These are phyloP conservation scores for Ophiocordyceps camponoti-floridani DNA, from an alignment of 2,329 filamentous ascomycete species.

Conservation along the genomic window DNA sequence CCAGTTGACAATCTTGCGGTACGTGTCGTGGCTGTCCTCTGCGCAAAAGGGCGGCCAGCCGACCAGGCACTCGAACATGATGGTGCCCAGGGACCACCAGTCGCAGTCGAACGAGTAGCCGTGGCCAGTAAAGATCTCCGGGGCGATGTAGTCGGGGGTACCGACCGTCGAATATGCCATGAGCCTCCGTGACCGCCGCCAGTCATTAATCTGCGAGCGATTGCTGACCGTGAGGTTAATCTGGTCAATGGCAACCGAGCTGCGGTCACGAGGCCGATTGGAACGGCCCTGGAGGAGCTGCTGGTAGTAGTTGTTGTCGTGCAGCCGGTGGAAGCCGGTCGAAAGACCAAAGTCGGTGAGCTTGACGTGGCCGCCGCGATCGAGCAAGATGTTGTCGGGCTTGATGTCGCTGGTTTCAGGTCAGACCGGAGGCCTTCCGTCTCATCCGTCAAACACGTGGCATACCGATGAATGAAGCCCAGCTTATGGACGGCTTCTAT, in stretches of 20 bases:
- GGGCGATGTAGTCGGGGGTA: constrained; percentile 95
- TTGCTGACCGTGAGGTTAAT: constrained; percentile 98
- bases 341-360: constrained; percentile 95
- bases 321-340: constrained; percentile 92
- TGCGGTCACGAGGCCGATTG: constrained; percentile 60
- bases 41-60: constrained; percentile 99
- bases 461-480: constrained; percentile 90
- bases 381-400: constrained; percentile 93
- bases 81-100: constrained; percentile 97
- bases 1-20: constrained; percentile 99
- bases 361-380: constrained; percentile 92
- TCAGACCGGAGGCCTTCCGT: background rate
- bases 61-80: constrained; percentile 98
- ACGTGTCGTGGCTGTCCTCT: constrained; percentile 92
- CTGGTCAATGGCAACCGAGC: constrained; percentile 90
- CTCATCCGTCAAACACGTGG: constrained; percentile 2
- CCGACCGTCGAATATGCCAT: constrained; percentile 98
- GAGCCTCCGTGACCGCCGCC: constrained; percentile 84
- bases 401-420: constrained; percentile 67
- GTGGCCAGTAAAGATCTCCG: constrained; percentile 92
- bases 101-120: constrained; percentile 95
- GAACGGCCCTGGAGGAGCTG: constrained; percentile 74
- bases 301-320: constrained; percentile 97
- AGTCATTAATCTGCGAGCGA: constrained; percentile 94
- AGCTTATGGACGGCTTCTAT: constrained; percentile 97